Evolutionary conservation across 2,329 filamentous ascomycete genomes (phyloP).

Genomic region (Trichoderma arundinaceum): DNA sequence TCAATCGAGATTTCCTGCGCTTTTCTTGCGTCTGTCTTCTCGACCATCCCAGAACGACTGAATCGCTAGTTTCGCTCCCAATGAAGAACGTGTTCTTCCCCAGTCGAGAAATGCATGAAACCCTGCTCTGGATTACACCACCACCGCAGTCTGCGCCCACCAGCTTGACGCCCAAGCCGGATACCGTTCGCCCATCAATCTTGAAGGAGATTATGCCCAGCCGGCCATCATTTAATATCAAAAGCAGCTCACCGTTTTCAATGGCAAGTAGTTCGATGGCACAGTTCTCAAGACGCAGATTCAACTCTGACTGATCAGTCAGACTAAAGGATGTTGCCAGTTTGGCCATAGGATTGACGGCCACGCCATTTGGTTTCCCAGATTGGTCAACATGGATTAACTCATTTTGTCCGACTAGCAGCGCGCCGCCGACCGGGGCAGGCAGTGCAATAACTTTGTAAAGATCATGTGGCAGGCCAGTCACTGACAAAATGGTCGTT

Average conservation of each 20-base stretch:
- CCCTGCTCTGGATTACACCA: slow-evolving; percentile 62
- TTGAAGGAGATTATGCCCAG: slow-evolving; percentile 80
- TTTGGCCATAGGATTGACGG: slow-evolving; percentile 88
- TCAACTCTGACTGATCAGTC: slow-evolving; percentile 81
- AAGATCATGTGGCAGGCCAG: slow-evolving; percentile 84
- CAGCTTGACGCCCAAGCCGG: slow-evolving; percentile 75
- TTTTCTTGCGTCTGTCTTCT: slow-evolving; percentile 68
- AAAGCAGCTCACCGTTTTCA: slow-evolving; percentile 81
- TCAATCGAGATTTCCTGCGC: slow-evolving; percentile 65
- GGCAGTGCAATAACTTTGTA: slow-evolving; percentile 82
- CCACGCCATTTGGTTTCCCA: slow-evolving; percentile 89
- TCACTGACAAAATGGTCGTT: slow-evolving; percentile 87
- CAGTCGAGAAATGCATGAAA: slow-evolving; percentile 73
- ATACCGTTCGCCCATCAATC: slow-evolving; percentile 89
- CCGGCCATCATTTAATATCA: slow-evolving; percentile 77
- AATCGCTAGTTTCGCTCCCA: slow-evolving; percentile 84
- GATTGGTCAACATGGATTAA: slow-evolving; percentile 95
- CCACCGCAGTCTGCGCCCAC: slow-evolving; percentile 69
- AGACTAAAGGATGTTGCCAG: slow-evolving; percentile 83
- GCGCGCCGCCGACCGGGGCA: slow-evolving; percentile 82
- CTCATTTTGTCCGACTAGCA: slow-evolving; percentile 87
- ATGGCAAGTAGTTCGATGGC: slow-evolving; percentile 75
- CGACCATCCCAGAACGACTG: slow-evolving; percentile 80
- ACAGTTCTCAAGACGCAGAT: slow-evolving; percentile 81
- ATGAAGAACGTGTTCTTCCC: slow-evolving; percentile 76